Evolutionary conservation across 2,329 filamentous ascomycete species (phyloP).

Genomic region (Claviceps pusilla): DNA sequence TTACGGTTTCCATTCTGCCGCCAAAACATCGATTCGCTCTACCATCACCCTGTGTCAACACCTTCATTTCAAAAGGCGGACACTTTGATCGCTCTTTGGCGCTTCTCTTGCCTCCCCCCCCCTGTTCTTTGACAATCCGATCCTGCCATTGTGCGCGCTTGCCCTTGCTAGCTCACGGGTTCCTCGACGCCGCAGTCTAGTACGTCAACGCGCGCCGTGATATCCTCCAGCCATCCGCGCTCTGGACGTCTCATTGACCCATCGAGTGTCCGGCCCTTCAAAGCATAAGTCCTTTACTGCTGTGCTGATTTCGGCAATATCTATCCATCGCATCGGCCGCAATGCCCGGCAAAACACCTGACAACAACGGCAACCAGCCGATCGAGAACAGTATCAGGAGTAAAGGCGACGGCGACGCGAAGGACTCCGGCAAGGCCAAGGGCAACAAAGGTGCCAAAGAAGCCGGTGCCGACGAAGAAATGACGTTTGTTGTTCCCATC

Average conservation of each 20-base stretch:
- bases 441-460: slow-evolving; percentile 50
- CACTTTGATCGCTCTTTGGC: neutral
- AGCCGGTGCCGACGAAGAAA: slow-evolving; percentile 49
- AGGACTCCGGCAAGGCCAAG: slow-evolving; percentile 51
- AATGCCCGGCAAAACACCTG: slow-evolving; percentile 62
- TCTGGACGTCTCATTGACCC: neutral
- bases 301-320: neutral
- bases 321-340: slow-evolving; percentile 10
- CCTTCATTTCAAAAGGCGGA: neutral
- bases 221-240: neutral
- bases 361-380: slow-evolving; percentile 56
- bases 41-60: neutral
- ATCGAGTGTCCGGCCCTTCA: neutral
- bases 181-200: slow-evolving; percentile 2
- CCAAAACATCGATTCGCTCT: slow-evolving; percentile 3
- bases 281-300: neutral
- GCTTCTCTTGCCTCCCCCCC: slow-evolving; percentile 3
- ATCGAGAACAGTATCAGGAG: slow-evolving; percentile 52
- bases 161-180: slow-evolving; percentile 3
- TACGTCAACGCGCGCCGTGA: slow-evolving; percentile 3
- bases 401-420: slow-evolving; percentile 53
- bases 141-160: slow-evolving; percentile 2
- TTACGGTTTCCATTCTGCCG: neutral
- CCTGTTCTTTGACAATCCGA: neutral
- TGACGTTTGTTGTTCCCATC: slow-evolving; percentile 67